Percentiles rank a stretch among this genome's conserved stretches.
Evolutionary conservation across 345 rosid species (phyloP).

Genomic region (Syzygium aqueum): DNA sequence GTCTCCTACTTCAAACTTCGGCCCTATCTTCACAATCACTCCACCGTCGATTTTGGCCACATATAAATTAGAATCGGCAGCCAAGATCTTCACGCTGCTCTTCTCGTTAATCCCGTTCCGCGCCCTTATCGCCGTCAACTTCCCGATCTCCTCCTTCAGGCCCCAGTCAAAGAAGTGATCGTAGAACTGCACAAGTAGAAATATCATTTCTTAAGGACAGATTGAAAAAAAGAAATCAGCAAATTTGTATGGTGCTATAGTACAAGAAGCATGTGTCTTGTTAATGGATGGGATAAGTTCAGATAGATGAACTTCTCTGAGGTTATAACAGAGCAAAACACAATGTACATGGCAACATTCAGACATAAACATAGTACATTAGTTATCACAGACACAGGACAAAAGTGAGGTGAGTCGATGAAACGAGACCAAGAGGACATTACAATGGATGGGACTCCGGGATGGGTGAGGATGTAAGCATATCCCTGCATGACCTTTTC

Average conservation of each 20-base stretch:
- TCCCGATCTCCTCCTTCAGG: slow-evolving; percentile 42
- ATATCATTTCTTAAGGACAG: not conserved
- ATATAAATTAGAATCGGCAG: slow-evolving; percentile 53
- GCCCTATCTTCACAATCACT: slow-evolving; percentile 72
- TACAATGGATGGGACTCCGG: slow-evolving; percentile 71
- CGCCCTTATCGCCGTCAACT: slow-evolving; percentile 35
- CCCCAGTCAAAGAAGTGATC: slow-evolving; percentile 73
- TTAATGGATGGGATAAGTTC: not conserved
- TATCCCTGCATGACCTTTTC: slow-evolving; percentile 88
- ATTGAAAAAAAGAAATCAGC: not conserved
- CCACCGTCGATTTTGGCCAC: slow-evolving; percentile 55
- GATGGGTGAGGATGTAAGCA: slow-evolving; percentile 81
- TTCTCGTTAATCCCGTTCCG: slow-evolving; percentile 27
- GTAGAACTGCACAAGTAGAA: slow-evolving; percentile 42
- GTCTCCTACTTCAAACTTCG: slow-evolving; percentile 55
- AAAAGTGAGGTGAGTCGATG: not conserved
- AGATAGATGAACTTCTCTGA: not conserved
- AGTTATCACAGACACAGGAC: not conserved
- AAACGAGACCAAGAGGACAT: not conserved
- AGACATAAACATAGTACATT: not conserved
- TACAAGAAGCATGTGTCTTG: not conserved
- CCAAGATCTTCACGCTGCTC: slow-evolving; percentile 50
- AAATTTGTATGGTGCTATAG: not conserved
- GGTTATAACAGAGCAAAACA: not conserved
- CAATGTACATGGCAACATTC: not conserved